Conservation (phyloP, 805 yeast species). For the Candida boidinii region DNA sequence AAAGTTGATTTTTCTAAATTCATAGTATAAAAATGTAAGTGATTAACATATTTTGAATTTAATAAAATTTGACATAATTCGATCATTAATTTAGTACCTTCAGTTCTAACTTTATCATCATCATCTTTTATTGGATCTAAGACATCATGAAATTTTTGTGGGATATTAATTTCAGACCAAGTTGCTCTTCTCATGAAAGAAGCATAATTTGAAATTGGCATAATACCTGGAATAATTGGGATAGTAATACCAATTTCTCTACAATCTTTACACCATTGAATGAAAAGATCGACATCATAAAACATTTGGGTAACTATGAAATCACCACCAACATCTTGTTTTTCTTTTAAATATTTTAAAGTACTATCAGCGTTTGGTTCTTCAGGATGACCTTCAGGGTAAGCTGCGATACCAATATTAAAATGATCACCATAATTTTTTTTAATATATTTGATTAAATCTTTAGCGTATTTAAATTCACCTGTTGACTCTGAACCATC, state of each 20-base stretch:
- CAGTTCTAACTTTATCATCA: constrained; percentile 77
- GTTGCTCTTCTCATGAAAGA: constrained; percentile 88
- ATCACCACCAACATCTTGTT: constrained; percentile 90
- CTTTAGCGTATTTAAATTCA: constrained; percentile 85
- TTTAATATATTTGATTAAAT: constrained; percentile 71
- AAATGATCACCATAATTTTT: constrained; percentile 77
- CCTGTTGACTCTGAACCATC: constrained; percentile 68
- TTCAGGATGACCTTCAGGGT: constrained; percentile 97
- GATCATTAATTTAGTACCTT: constrained; percentile 74
- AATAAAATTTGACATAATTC: constrained; percentile 74
- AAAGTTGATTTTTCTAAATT: constrained; percentile 86
- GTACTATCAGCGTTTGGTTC: constrained; percentile 49
- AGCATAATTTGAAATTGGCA: constrained; percentile 96
- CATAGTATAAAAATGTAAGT: constrained; percentile 96
- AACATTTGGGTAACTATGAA: constrained; percentile 96
- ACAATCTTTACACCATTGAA: constrained; percentile 69
- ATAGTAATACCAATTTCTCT: constrained; percentile 65
- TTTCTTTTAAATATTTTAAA: constrained; percentile 64
- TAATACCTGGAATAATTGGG: constrained; percentile 95
- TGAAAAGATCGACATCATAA: constrained; percentile 82
- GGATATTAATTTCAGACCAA: constrained; percentile 86
- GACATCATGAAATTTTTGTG: constrained; percentile 57
- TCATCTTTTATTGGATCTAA: constrained; percentile 84
- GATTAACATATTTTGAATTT: constrained; percentile 66
- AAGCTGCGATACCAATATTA: constrained; percentile 93